Evolutionary conservation across 2,329 filamentous ascomycete species (phyloP).

Genomic region (Bipolaris victoriae): DNA sequence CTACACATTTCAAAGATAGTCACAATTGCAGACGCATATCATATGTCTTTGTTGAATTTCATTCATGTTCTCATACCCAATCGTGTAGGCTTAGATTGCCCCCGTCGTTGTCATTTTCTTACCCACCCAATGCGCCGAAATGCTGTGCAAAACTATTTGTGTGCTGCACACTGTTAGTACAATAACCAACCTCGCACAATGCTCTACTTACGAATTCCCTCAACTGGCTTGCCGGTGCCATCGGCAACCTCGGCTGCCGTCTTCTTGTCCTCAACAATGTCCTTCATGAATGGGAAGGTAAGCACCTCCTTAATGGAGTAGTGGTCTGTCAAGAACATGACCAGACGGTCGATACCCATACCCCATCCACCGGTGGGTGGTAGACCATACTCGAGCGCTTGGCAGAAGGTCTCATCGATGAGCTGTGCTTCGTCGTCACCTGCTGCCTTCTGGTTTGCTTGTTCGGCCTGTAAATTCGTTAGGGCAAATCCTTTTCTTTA

Average conservation of each 20-base stretch:
- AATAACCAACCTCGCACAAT: too few relatives aligned
- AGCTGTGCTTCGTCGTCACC: slow-evolving; percentile 97
- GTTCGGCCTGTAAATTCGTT: slow-evolving; percentile 65
- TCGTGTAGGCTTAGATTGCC: background rate
- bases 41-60: background rate
- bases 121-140: slow-evolving; percentile 17
- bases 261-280: slow-evolving; percentile 51
- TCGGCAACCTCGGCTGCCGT: slow-evolving; percentile 69
- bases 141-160: slow-evolving; percentile 30
- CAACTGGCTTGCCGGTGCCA: slow-evolving; percentile 64
- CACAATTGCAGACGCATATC: background rate
- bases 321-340: slow-evolving; percentile 96
- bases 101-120: slow-evolving; percentile 2
- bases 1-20: background rate
- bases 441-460: slow-evolving; percentile 88
- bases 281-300: slow-evolving; percentile 98
- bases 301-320: slow-evolving; percentile 96
- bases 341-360: slow-evolving; percentile 91
- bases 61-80: slow-evolving; percentile 2
- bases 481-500: background rate
- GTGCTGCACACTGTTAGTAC: slow-evolving; percentile 22
- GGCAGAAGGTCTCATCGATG: slow-evolving; percentile 94
- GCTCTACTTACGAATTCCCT: slow-evolving; percentile 59
- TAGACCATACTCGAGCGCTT: slow-evolving; percentile 84
- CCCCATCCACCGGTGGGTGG: slow-evolving; percentile 94